Evolutionary conservation across 2,329 filamentous ascomycete genomes (phyloP), one percentile per base, ranked within the genome.

Genomic region (Rutstroemia sp.): DNA sequence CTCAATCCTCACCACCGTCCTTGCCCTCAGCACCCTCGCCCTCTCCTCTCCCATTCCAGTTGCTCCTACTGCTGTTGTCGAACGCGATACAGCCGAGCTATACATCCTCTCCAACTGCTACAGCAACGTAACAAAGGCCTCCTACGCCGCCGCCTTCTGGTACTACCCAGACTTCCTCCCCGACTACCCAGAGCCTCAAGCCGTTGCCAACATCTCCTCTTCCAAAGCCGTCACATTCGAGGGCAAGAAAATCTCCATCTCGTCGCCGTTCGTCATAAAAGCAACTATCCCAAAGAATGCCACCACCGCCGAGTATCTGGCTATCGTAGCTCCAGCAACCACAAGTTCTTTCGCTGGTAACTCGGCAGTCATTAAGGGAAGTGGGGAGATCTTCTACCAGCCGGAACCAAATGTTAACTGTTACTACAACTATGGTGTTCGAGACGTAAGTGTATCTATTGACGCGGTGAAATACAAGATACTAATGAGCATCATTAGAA

Each of bases 121-220:
- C 51, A 48, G 38, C 34, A 54, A 48, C 12, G 5, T 54, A 21
- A 54, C 51, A n/a, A 19, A 21, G 10, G 19, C 41, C 14, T 53
- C 42, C 16, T 48, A 54, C n/a, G 51, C 42, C n/a, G 47, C 51
- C 4, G 30, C 51, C 12, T 54, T 54, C 44, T 54, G 44, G 30
- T 54, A 54, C 44, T 54, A 54, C 51, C 51, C 51, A 10, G 42
- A 54, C 14, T 54, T 39, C 34, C 44, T 54, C n/a, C 44, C 44
- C 17, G 44, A 54, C 12, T 39, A 16, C 51, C 42, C 51, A 17
- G 21, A 48, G 25, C 51, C 44, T 3, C 51, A 54, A 41, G 51
- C 51, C 19, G n/a, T 39, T 16, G 51, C 19, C 10, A 21, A 48
- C 10, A 54, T 54, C 21, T 48, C 21, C 30, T 30, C 44, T n/a